A percentile compares a stretch with the other conserved stretches of the same genome.
phyloP scores from a whole-genome alignment of 2,329 filamentous ascomycete genomes.

The Thielaviopsis populi region DNA sequence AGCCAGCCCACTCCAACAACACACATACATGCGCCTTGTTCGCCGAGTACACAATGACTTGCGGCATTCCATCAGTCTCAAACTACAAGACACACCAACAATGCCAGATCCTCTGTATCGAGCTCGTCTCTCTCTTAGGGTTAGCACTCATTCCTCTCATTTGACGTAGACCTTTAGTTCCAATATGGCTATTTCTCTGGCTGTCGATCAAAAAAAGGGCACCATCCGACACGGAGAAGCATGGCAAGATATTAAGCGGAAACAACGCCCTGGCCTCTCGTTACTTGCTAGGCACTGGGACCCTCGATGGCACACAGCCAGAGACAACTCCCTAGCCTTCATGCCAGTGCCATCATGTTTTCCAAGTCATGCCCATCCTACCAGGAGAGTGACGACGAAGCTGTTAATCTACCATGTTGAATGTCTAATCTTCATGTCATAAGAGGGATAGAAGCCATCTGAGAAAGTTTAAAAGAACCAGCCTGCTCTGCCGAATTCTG shows the following conservation, averaged over 20 bases:
- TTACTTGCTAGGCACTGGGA: neutral
- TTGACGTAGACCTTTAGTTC: neutral
- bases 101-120: neutral
- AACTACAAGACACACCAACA: neutral
- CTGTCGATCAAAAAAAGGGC: slow-evolving; percentile 4
- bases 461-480: neutral
- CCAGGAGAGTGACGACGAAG: neutral
- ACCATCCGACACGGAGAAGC: neutral
- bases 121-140: neutral
- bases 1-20: no score
- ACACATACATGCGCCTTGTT: neutral
- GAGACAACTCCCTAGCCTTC: neutral
- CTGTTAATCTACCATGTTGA: neutral
- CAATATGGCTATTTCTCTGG: neutral
- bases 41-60: neutral
- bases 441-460: neutral
- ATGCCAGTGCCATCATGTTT: neutral
- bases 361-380: neutral
- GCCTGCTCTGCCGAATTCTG: neutral
- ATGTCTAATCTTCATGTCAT: neutral
- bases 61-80: neutral
- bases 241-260: neutral
- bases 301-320: neutral
- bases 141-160: neutral
- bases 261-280: neutral